phyloP scores from a whole-genome alignment of 768 basidiomycete species.

The Rhodotorula diobovata region DNA sequence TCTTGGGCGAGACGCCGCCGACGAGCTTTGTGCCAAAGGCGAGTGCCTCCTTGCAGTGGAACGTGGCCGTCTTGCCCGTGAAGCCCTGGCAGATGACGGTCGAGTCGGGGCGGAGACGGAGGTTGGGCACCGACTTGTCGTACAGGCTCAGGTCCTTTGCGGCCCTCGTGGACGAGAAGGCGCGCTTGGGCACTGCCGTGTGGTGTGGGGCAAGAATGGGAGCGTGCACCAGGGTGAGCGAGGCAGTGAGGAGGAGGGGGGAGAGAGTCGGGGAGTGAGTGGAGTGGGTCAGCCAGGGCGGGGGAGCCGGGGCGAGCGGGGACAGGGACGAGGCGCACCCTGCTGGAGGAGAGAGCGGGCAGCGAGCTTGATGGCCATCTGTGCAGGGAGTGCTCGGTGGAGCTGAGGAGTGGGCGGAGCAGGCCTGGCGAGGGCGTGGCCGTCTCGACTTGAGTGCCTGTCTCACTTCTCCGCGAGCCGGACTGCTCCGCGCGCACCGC shows the following conservation, averaged over 20 bases:
- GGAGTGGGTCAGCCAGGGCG: not conserved
- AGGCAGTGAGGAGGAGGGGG: not conserved
- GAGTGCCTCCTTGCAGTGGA: conserved; percentile 88
- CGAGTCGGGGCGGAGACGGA: conserved; percentile 89
- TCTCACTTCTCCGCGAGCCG: too few relatives aligned
- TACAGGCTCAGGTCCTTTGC: conserved; percentile 50
- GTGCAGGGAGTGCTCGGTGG: not conserved
- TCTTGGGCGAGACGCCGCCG: conserved; percentile 93
- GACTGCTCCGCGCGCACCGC: too few relatives aligned
- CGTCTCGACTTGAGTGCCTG: too few relatives aligned
- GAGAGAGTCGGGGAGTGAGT: not conserved
- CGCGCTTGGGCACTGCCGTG: conserved; percentile 15
- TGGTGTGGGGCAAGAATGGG: too few relatives aligned
- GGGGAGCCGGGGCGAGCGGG: not conserved
- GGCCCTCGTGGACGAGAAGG: conserved; percentile 14
- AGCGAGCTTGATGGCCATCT: conserved; percentile 29
- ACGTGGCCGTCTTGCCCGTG: conserved; percentile 64
- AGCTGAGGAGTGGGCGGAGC: not conserved
- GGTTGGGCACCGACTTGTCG: conserved; percentile 82
- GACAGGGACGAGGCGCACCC: conserved; percentile 3
- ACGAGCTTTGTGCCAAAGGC: conserved; percentile 97
- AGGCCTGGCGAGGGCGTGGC: too few relatives aligned
- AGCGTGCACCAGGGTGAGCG: too few relatives aligned
- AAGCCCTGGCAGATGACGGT: conserved; percentile 77
- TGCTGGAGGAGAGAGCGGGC: conserved; percentile 19